Evolutionary conservation across 1,139 yeast species (phyloP), one percentile per base, ranked within the genome.

Genomic region (Pneumocystis murina): DNA sequence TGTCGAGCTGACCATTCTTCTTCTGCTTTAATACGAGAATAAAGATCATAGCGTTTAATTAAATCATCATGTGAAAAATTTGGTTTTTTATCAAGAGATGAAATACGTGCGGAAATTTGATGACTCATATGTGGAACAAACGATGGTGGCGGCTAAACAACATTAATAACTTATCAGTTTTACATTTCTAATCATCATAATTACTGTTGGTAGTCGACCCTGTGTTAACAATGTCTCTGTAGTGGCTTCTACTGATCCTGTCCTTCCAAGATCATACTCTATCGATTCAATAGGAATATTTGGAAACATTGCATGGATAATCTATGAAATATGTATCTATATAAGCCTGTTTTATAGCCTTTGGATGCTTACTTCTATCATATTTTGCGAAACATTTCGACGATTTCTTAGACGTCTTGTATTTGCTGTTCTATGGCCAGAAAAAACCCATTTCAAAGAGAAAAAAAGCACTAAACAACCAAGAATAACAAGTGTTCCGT

Each of bases 261-360:
- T 61, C 24, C 61, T 61, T 24, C 60, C 58, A 59, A 66, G 62
- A 24, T 65, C 67, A 59, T 63, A 66, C 24, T 65, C 67, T 61
- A 66, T 61, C 3, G 66, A 62, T 17, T 41, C n/a, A 17, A 48
- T 59, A 40, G 62, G 61, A 24, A 59, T 36, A 58, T 60, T 54
- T 30, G 67, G 67, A 39, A 66, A 66, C 64, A 66, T 63, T 8
- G 64, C 17, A 30, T 63, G 60, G 20, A 63, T 41, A 30, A 64
- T 54, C 61, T 40, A 59, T 28, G 59, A 40, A 33, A 33, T 41
- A 35, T n/a, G 4, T 1, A 7, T 33, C 35, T 33, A 7, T 33
- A 33, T 33, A 3, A 33, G 35, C 35, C 35, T 54, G 36, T 30
- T 54, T 33, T 12, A 14, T 33, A 3, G 17, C n/a, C 5, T 14